Base-by-base conservation (phyloP, 2,329 filamentous ascomycete species). In the Sporothrix variecibatus region DNA sequence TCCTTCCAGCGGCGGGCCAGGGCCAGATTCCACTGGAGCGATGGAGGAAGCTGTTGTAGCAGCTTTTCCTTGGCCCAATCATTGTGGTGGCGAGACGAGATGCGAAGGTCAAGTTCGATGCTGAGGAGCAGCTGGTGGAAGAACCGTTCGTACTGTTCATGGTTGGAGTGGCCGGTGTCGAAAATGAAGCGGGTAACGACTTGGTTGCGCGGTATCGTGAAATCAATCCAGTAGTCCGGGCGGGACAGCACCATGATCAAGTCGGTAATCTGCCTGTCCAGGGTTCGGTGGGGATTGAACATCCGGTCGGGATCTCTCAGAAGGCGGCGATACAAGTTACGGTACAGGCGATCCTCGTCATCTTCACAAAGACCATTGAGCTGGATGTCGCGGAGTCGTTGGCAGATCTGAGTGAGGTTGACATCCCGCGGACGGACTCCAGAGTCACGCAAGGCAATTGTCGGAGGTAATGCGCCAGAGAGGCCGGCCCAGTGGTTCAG, bases 71-170 rank as follows among this genome's bases (percentile, higher is more conserved):
- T 92, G 51, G 89, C 87, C 82, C 86, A 87, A 34, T 89, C 88
- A n/a, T 84, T 83, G 80, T 93, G 90, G 69, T 87, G 83, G 34
- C 83, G 84, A 1, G 88, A 90, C 78, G 91, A 88, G 77, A 94
- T 92, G 53, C 92, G 88, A 74, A 92, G 81, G 78, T 93, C 90
- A 5, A 94, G 85, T 81, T 94, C 92, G 68, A 93, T 85, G 76
- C 91, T 92, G 58, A 94, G 86, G 2, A 94, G 85, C n/a, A 94
- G 83, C 81, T 94, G 92, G 80, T 93, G 91, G 80, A 93, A 94
- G 82, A 94, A 94, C 34, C 86, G 87, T 75, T 88, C 86, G 78
- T 91, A 92, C 75, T 87, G 86, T 23, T 84, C 82, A 64, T 86
- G 84, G 77, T 91, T 90, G 23, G 85, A 83, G 49, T 86, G 84